Evolutionary conservation across 2,329 filamentous ascomycete species (phyloP), one percentile per base, ranked within the genome.

Genomic region (Fusarium chlamydosporum): DNA sequence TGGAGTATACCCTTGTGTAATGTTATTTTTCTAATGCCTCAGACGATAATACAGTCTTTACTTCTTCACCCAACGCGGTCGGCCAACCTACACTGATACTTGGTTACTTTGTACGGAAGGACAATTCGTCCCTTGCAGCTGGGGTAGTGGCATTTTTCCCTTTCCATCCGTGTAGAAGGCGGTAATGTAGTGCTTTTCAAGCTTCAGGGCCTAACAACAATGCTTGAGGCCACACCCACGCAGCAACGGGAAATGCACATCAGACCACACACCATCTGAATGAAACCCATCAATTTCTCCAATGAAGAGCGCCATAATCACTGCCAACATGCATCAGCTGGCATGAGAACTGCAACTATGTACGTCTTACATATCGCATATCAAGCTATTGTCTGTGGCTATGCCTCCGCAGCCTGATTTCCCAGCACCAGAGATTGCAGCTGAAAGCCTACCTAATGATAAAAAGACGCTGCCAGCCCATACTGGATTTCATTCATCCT

Each of bases 1-100:
- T 34, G 69, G 71, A 65, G 70, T 72, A 72, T 72, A 72, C 71
- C 71, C 70, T 63, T 60, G 65, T 69, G 62, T 67, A 65, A 71
- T 69, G 68, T 67, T 67, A 67, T 53, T 63, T 61, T 46, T 60
- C n/a, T 63, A 54, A 61, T 27, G 59, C 41, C 42, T 41, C 9
- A 31, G 18, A 35, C 41, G 38, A 46, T 46, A 54, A 54, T 46
- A 20, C 40, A 54, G 31, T 54, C 31, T 46, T 20, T 26, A 27
- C 34, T 40, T 51, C n/a, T 29, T 40, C 6, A 27, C 2, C 11
- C 16, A 23, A 10, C 4, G 4, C 6, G 23, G 23, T 23, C 6
- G 23, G 23, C 23, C 23, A 23, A 23, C 4, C 23, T 23, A 6
- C 23, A 23, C 23, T 23, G 4, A 23, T 23, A 23, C 23, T 23